Evolutionary conservation across 306 rosid species (phyloP).

Genomic region (Notholithocarpus densiflorus): DNA sequence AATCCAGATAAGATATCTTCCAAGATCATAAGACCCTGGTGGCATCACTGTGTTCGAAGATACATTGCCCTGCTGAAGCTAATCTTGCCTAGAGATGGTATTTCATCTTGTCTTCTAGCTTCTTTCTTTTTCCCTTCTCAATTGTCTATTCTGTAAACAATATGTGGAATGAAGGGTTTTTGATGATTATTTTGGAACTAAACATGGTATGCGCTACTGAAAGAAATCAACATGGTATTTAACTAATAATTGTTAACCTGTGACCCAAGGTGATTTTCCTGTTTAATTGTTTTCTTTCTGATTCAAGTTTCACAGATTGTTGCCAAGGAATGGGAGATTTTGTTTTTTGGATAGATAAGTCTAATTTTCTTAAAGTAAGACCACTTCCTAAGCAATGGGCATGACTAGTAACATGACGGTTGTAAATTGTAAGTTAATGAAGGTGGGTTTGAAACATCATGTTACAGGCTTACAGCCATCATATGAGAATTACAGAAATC

Average conservation of each 20-base stretch:
- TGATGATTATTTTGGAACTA: background rate
- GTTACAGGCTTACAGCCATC: no score
- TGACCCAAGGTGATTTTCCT: background rate
- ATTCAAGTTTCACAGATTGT: background rate
- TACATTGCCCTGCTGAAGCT: conserved; percentile 73
- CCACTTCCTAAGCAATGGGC: no score
- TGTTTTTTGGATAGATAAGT: background rate
- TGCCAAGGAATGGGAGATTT: background rate
- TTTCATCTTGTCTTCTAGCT: conserved; percentile 2
- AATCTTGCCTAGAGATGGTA: conserved; percentile 92
- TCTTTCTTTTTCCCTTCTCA: background rate
- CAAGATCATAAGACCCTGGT: conserved; percentile 24
- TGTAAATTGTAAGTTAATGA: no score
- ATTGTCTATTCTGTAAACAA: background rate
- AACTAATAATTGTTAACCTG: background rate
- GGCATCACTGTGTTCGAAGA: conserved; percentile 46
- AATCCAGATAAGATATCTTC: conserved; percentile 32
- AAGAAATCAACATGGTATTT: background rate
- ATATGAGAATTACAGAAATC: no score
- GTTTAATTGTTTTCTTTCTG: background rate
- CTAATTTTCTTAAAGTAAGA: background rate
- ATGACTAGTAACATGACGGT: no score
- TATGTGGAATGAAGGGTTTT: background rate
- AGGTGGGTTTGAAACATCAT: no score
- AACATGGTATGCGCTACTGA: background rate